These are phyloP conservation scores for Starmerella gropengiesseri DNA, from an alignment of 805 yeast species.

Conservation along the genomic window DNA sequence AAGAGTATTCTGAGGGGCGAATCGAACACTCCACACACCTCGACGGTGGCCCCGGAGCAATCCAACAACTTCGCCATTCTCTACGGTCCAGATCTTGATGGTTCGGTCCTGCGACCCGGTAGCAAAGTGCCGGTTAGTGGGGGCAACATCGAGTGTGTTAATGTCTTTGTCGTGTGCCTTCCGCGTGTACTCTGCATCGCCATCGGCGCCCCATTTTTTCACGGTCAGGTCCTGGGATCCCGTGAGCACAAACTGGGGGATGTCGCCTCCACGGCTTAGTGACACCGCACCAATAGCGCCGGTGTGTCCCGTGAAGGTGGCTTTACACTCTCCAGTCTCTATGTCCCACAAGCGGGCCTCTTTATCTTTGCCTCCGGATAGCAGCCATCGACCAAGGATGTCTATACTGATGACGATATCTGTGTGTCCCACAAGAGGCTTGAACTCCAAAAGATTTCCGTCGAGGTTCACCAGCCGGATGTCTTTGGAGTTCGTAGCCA, in stretches of 20 bases:
- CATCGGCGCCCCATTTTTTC: conserved; percentile 63
- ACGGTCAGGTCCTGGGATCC: conserved; percentile 78
- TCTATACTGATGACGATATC: conserved; percentile 78
- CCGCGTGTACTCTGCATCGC: conserved; percentile 68
- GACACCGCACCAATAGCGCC: conserved; percentile 76
- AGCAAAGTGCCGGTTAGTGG: conserved; percentile 78
- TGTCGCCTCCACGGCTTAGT: conserved; percentile 40
- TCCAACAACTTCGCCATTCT: conserved; percentile 78
- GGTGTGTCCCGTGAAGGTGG: conserved; percentile 74
- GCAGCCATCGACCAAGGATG: conserved; percentile 77
- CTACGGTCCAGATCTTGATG: conserved; percentile 79
- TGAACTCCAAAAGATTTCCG: conserved; percentile 29
- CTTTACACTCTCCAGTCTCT: conserved; percentile 36
- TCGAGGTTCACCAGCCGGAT: conserved; percentile 52
- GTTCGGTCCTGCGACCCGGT: conserved; percentile 91
- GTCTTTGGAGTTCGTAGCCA: conserved; percentile 91
- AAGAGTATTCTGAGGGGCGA: conserved; percentile 61
- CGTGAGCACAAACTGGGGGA: conserved; percentile 65
- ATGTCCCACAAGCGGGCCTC: conserved; percentile 76
- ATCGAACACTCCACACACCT: conserved; percentile 86
- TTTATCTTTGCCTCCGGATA: conserved; percentile 83
- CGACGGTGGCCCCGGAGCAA: conserved; percentile 82
- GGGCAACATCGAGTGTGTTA: conserved; percentile 79
- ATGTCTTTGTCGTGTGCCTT: conserved; percentile 96
- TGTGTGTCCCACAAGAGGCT: conserved; percentile 66